These are phyloP conservation scores for Komagataella populi DNA, from an alignment of 805 yeast genomes.

Conservation along the genomic window DNA sequence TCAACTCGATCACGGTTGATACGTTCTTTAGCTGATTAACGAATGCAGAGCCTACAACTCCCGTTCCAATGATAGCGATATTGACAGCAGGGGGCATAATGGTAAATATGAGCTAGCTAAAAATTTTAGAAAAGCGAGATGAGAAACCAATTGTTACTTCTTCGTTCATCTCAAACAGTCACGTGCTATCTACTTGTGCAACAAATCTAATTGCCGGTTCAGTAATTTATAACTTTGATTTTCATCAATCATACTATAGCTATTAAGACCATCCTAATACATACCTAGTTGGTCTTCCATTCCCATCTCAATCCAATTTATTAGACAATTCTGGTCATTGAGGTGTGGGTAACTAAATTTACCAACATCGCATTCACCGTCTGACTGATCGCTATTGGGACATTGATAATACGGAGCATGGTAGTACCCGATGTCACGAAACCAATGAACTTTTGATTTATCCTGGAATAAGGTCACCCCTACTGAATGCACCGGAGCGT, in stretches of 20 bases:
- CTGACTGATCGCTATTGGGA: conserved; percentile 41
- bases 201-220: neutral
- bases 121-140: neutral
- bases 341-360: conserved; percentile 39
- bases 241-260: too few species aligned
- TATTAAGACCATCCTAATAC: conserved; percentile 7
- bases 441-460: conserved; percentile 65
- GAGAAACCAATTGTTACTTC: neutral
- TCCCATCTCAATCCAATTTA: conserved; percentile 47
- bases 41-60: conserved; percentile 92
- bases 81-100: conserved; percentile 40
- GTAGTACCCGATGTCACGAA: conserved; percentile 68
- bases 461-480: conserved; percentile 66
- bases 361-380: conserved; percentile 22
- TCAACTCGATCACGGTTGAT: conserved; percentile 44
- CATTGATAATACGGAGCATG: conserved; percentile 71
- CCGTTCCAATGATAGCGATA: conserved; percentile 73
- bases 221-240: too few species aligned
- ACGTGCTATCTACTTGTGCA: neutral
- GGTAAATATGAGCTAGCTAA: neutral
- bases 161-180: neutral
- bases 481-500: conserved; percentile 78
- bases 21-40: conserved; percentile 62
- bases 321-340: conserved; percentile 61
- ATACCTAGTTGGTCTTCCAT: conserved; percentile 13